Evolutionary conservation across 2,329 filamentous ascomycete species (phyloP).

Genomic region (Blastomyces gilchristii): DNA sequence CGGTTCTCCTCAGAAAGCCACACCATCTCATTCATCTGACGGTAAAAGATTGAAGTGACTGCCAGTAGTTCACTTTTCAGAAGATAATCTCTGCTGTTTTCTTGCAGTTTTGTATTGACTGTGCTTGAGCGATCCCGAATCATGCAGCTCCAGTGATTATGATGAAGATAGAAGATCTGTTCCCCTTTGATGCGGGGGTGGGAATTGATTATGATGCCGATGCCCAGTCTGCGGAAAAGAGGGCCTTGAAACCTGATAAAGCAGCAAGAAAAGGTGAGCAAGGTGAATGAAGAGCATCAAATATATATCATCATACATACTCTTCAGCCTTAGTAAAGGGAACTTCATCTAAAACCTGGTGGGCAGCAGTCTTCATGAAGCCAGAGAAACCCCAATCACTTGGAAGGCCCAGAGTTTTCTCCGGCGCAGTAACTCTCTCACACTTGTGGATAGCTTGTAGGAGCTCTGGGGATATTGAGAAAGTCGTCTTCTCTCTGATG

Average conservation of each 20-base stretch:
- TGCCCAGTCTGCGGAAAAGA: neutral
- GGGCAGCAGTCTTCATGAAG: conserved; percentile 9
- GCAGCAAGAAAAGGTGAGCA: neutral
- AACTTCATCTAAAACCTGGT: conserved; percentile 8
- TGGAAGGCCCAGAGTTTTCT: conserved; percentile 9
- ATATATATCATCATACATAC: conserved; percentile 1
- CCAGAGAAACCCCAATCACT: conserved; percentile 13
- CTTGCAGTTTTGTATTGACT: neutral
- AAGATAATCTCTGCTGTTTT: conserved; percentile 10
- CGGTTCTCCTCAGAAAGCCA: conserved; percentile 11
- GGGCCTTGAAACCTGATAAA: conserved; percentile 7
- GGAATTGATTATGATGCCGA: conserved; percentile 6
- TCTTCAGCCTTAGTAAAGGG: conserved; percentile 6
- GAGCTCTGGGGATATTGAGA: conserved; percentile 9
- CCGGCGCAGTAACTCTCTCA: conserved; percentile 4
- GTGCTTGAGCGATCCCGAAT: conserved; percentile 9
- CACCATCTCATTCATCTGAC: conserved; percentile 14
- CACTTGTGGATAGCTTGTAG: conserved; percentile 12
- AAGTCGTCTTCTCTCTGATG: conserved; percentile 8
- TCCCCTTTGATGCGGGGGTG: conserved; percentile 3
- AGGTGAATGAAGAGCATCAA: neutral
- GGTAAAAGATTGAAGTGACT: conserved; percentile 11
- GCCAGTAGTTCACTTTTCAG: conserved; percentile 12
- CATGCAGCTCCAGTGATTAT: conserved; percentile 10
- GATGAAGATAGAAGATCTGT: conserved; percentile 5